Conservation (phyloP, 1,284 basidiomycete genomes). For the Chondrostereum purpureum region DNA sequence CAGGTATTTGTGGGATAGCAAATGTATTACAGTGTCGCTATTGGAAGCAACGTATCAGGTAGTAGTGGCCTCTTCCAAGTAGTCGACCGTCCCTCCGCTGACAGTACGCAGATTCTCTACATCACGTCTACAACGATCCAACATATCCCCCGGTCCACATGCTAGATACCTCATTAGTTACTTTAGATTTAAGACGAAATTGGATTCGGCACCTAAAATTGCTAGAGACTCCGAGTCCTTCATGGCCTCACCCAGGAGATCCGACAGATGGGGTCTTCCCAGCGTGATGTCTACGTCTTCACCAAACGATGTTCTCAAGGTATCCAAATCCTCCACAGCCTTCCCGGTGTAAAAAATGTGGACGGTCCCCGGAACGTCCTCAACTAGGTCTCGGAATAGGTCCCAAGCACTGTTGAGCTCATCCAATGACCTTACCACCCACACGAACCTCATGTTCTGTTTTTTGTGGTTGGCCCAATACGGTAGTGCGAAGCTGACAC, state of each 20-base stretch:
- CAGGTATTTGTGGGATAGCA: too few relatives aligned
- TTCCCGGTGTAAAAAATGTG: slow-evolving; percentile 6
- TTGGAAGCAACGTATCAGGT: background rate
- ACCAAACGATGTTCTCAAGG: background rate
- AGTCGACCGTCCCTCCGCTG: background rate
- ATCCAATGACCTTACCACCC: slow-evolving; percentile 1
- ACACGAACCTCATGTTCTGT: slow-evolving; percentile 5
- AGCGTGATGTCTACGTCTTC: background rate
- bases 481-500: slow-evolving; percentile 5
- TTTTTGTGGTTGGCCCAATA: background rate
- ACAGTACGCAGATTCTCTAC: slow-evolving; percentile 1
- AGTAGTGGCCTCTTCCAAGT: slow-evolving; percentile 7
- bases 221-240: slow-evolving; percentile 1
- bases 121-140: slow-evolving; percentile 7
- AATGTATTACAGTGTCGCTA: too few relatives aligned
- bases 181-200: background rate
- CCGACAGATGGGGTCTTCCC: background rate
- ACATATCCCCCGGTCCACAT: slow-evolving; percentile 8
- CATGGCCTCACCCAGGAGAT: slow-evolving; percentile 3
- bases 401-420: slow-evolving; percentile 6
- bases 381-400: slow-evolving; percentile 3
- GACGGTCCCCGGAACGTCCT: background rate
- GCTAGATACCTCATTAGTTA: slow-evolving; percentile 2
- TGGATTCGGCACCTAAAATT: background rate
- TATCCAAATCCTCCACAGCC: background rate